Evolutionary conservation across 169 alveolate species (phyloP).

Genomic region (Blepharisma undulans): DNA sequence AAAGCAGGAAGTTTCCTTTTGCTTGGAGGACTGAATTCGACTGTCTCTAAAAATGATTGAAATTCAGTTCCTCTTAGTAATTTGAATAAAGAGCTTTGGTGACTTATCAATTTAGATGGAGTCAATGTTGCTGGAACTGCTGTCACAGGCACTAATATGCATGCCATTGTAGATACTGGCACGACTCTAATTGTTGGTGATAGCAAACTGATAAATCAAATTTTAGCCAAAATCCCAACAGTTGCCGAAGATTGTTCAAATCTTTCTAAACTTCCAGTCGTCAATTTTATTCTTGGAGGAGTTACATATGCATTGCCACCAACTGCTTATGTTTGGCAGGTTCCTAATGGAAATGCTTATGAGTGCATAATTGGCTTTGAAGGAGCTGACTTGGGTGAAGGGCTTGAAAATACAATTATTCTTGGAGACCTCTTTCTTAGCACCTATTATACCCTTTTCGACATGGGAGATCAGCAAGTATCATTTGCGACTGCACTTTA

Average conservation of each 20-base stretch:
- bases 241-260: slow-evolving; percentile 64
- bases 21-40: slow-evolving; percentile 77
- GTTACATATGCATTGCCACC: slow-evolving; percentile 56
- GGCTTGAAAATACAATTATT: slow-evolving; percentile 57
- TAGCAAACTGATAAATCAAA: slow-evolving; percentile 50
- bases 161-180: slow-evolving; percentile 87
- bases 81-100: slow-evolving; percentile 70
- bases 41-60: slow-evolving; percentile 67
- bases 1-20: slow-evolving; percentile 66
- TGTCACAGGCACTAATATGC: slow-evolving; percentile 6
- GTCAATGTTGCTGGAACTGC: slow-evolving; percentile 45
- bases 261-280: slow-evolving; percentile 49
- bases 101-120: slow-evolving; percentile 64
- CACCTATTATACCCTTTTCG: slow-evolving; percentile 67
- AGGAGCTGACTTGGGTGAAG: slow-evolving; percentile 42
- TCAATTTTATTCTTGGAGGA: slow-evolving; percentile 63
- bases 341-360: slow-evolving; percentile 44
- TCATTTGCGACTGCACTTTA: slow-evolving; percentile 53
- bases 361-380: slow-evolving; percentile 60
- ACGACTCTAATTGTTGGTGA: slow-evolving; percentile 83
- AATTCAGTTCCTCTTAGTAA: slow-evolving; percentile 73
- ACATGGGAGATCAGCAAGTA: slow-evolving; percentile 61
- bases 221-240: slow-evolving; percentile 54
- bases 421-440: slow-evolving; percentile 77
- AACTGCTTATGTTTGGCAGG: slow-evolving; percentile 64